Base-by-base conservation (phyloP, 495 filamentous ascomycete species). In the Xylaria flabelliformis region DNA sequence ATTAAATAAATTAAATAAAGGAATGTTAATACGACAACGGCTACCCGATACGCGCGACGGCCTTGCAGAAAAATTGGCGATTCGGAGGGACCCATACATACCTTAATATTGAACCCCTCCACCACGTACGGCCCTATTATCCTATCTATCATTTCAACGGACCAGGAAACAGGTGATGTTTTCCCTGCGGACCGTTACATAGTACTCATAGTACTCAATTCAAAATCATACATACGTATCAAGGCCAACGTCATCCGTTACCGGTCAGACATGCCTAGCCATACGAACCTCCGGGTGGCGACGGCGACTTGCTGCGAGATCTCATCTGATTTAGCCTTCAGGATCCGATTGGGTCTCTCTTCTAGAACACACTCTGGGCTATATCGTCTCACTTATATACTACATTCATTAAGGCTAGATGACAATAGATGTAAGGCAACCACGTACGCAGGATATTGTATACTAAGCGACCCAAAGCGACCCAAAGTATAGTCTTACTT, bases 231-330 rank as follows among this genome's bases (percentile, higher is more conserved):
- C 63, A 34, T 50, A 34, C 63, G 21, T 62, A 41, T 62, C 15
- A 48, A 26, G 42, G 29, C 29, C 8, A 26, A 53, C 64, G 48
- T 67, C 26, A 67, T 53, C 64, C 17, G 4, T 55, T 29, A 67
- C 42, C 29, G 13, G 13, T 41, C 24, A 15, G 29, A 13, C 61
- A 48, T 69, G 24, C 12, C 46, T 10, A 46, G 19, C 41, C 42
- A 67, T 46, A 32, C 29, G 50, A 29, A 41, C 44, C 64, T 32
- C 34, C 65, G 24, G 48, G 50, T 56, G 65, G 65, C 29, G 64
- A 51, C 53, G 46, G 64, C 34, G 34, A 21, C 42, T 41, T 19
- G 19, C 34, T 41, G 46, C 26, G 41, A 42, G 65, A 19, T 67
- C 32, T 67, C 65, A 42, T 55, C 34, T 42, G 21, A 67, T 56